Conservation (phyloP, 2,329 filamentous ascomycete species). For the Penicillium brasilianum region DNA sequence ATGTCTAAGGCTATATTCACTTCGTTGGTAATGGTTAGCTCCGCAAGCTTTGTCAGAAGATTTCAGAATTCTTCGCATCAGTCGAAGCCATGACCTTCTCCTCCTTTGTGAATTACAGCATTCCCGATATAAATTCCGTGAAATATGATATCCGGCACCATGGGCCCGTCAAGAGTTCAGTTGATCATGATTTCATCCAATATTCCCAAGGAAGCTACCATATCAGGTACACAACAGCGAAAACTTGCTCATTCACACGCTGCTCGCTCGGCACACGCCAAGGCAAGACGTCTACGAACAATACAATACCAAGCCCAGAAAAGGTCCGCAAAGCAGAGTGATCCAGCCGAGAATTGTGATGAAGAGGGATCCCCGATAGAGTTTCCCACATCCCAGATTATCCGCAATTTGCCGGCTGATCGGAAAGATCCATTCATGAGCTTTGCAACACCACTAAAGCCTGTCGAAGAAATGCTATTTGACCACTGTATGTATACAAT, state of each 20-base stretch:
- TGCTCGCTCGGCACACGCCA: slow-evolving; percentile 27
- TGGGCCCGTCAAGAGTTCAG: slow-evolving; percentile 1
- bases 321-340: neutral
- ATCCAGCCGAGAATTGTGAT: neutral
- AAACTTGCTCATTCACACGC: slow-evolving; percentile 26
- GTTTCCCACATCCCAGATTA: neutral
- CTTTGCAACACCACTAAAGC: slow-evolving; percentile 17
- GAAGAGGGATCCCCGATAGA: neutral
- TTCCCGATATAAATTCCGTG: neutral
- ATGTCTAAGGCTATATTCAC: too few relatives aligned
- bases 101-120: neutral
- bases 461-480: slow-evolving; percentile 24
- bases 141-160: neutral
- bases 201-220: neutral
- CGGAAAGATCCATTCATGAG: slow-evolving; percentile 26
- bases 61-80: neutral
- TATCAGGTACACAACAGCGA: slow-evolving; percentile 8
- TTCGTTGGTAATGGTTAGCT: too few relatives aligned
- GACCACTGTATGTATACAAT: slow-evolving; percentile 27
- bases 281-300: slow-evolving; percentile 23
- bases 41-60: neutral
- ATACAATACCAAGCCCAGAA: slow-evolving; percentile 29
- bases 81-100: too few relatives aligned
- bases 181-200: slow-evolving; percentile 12
- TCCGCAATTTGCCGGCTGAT: slow-evolving; percentile 7